Conservation (phyloP, 2,329 filamentous ascomycete species). For the Sarocladium oryzae region DNA sequence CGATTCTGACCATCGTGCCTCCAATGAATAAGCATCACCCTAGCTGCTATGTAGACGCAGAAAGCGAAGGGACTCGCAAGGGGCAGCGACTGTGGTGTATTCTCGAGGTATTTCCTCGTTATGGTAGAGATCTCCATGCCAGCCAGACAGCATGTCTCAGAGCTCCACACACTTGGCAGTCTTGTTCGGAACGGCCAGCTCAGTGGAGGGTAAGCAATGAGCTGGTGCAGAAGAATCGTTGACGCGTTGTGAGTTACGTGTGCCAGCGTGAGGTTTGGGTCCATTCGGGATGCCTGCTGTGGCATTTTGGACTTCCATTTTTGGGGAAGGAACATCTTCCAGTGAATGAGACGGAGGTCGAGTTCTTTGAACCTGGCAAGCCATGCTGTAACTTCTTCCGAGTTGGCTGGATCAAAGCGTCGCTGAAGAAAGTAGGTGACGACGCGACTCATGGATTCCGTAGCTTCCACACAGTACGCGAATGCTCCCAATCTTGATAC, state of each 20-base stretch:
- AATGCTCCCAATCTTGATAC: constrained; percentile 33
- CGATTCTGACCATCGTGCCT: constrained; percentile 20
- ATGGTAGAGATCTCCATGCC: constrained; percentile 36
- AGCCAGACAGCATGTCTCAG: constrained; percentile 36
- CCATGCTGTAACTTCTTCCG: constrained; percentile 31
- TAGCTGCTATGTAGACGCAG: constrained; percentile 33
- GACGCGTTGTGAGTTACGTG: constrained; percentile 40
- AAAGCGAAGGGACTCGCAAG: constrained; percentile 35
- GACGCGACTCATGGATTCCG: constrained; percentile 34
- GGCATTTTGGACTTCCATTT: constrained; percentile 28
- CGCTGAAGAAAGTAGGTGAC: constrained; percentile 36
- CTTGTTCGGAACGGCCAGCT: constrained; percentile 21
- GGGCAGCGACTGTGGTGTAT: constrained; percentile 20
- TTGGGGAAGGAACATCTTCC: constrained; percentile 32
- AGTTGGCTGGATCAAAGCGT: constrained; percentile 27
- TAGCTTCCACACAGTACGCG: constrained; percentile 36
- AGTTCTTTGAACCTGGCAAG: constrained; percentile 38
- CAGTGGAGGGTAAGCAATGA: constrained; percentile 32
- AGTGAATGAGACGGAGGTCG: constrained; percentile 35
- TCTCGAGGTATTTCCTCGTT: constrained; percentile 32
- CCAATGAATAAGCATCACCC: constrained; percentile 28
- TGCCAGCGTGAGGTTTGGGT: constrained; percentile 36
- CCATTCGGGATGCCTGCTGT: constrained; percentile 11
- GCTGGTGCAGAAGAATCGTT: constrained; percentile 38
- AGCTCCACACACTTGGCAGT: constrained; percentile 33